Evolutionary conservation across 352 stramenopile species (phyloP).

Genomic region (Phytophthora sansomeana): DNA sequence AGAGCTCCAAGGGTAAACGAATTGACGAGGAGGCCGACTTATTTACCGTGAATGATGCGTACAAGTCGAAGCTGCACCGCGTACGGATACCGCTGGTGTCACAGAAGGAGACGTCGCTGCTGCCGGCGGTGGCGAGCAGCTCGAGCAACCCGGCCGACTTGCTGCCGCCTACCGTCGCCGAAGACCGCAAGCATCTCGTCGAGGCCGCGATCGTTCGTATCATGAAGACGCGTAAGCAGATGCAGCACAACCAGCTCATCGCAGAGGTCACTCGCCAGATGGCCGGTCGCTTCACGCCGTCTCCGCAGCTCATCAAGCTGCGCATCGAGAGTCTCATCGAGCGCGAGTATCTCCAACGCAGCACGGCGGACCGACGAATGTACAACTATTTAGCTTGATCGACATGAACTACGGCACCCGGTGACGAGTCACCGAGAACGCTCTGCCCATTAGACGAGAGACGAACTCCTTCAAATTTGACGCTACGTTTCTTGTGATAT

Average conservation of each 20-base stretch:
- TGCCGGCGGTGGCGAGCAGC: conserved; percentile 44
- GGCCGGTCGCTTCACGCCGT: conserved; percentile 92
- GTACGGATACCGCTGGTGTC: conserved; percentile 88
- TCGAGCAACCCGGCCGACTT: conserved; percentile 61
- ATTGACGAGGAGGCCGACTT: conserved; percentile 95
- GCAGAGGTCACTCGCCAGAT: conserved; percentile 91
- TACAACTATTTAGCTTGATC: conserved; percentile 98
- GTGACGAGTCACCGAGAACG: not conserved
- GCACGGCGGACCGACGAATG: conserved; percentile 90
- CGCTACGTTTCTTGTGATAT: conserved; percentile 17
- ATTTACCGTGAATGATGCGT: conserved; percentile 96
- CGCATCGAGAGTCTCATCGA: conserved; percentile 99
- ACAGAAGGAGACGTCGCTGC: conserved; percentile 78
- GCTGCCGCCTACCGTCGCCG: conserved; percentile 93
- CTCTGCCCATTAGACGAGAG: too few species aligned
- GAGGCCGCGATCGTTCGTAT: conserved; percentile 96
- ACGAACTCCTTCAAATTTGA: too few species aligned
- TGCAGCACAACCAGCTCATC: conserved; percentile 94
- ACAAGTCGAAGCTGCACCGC: conserved; percentile 94
- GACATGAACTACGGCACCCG: not conserved
- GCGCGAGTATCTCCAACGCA: conserved; percentile 98
- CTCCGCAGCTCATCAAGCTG: conserved; percentile 97
- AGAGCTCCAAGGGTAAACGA: conserved; percentile 97
- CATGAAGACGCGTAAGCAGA: conserved; percentile 95
- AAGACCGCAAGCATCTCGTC: conserved; percentile 96